Conservation (phyloP, 768 basidiomycete species). For the Amanita rubescens region DNA sequence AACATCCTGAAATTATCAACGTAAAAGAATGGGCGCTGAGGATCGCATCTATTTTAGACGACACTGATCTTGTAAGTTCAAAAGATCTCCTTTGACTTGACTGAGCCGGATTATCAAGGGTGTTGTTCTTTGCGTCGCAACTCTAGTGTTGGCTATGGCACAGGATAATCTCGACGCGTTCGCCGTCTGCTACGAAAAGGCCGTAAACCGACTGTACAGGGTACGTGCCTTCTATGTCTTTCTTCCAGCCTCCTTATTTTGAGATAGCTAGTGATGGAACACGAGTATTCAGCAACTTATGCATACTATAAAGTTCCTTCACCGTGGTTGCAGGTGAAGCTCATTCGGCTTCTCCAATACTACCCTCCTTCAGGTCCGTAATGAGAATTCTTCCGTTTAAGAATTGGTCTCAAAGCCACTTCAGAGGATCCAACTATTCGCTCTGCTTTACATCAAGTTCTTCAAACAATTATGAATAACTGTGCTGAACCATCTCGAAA, state of each 20-base stretch:
- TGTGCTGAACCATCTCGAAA: constrained; percentile 88
- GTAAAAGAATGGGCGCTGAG: constrained; percentile 94
- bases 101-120: constrained; percentile 45
- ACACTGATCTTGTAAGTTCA: constrained; percentile 63
- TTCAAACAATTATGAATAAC: constrained; percentile 88
- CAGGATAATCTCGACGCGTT: constrained; percentile 91
- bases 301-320: constrained; percentile 97
- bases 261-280: constrained; percentile 78
- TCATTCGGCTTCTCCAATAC: constrained; percentile 88
- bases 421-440: constrained; percentile 80
- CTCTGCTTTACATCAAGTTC: constrained; percentile 68
- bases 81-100: constrained; percentile 4
- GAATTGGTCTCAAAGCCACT: constrained; percentile 2
- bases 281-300: constrained; percentile 84
- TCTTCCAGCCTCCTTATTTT: not conserved
- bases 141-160: constrained; percentile 87
- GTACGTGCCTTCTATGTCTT: constrained; percentile 36
- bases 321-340: constrained; percentile 96
- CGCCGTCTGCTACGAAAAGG: constrained; percentile 90
- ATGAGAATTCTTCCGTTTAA: not conserved
- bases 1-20: constrained; percentile 91
- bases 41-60: constrained; percentile 94
- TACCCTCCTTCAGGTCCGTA: constrained; percentile 86
- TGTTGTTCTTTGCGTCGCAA: constrained; percentile 91
- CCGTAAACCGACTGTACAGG: constrained; percentile 80